A percentile compares a stretch with the other conserved stretches of the same genome.
phyloP scores from a whole-genome alignment of 163 green algal genomes.

The Chlamydomonas reinhardtii region DNA sequence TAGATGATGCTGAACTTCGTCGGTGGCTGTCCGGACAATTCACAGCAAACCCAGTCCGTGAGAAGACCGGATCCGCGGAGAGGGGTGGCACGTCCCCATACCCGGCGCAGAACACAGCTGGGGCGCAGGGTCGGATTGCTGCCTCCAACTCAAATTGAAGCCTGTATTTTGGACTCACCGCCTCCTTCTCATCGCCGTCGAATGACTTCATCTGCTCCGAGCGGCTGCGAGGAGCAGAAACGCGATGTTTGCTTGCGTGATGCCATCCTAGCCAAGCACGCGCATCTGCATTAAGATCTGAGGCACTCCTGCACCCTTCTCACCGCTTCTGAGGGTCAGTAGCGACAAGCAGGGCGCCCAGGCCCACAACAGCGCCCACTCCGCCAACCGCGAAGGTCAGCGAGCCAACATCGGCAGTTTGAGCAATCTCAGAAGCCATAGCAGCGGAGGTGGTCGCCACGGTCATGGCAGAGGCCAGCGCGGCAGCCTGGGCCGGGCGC shows the following conservation, averaged over 20 bases:
- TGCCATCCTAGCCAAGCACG: too few relatives aligned
- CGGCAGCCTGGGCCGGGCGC: too few relatives aligned
- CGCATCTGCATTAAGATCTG: too few relatives aligned
- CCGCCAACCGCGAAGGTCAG: constrained; percentile 77
- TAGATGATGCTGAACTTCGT: rapidly evolving
- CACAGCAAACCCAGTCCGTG: too few relatives aligned
- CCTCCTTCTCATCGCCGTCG: constrained; percentile 93
- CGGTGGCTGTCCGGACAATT: too few relatives aligned
- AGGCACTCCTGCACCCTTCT: too few relatives aligned
- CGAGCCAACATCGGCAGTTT: constrained; percentile 26
- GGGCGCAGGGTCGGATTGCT: too few relatives aligned
- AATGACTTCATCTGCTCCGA: constrained; percentile 78
- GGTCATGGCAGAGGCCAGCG: neutral
- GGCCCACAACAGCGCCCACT: constrained; percentile 80
- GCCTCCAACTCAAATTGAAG: too few relatives aligned
- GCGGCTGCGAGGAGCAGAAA: constrained; percentile 67
- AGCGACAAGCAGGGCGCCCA: constrained; percentile 80
- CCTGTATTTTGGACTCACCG: constrained; percentile 68
- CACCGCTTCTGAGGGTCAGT: constrained; percentile 89
- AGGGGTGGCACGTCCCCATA: too few relatives aligned
- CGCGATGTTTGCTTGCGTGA: neutral
- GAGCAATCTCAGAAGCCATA: constrained; percentile 44
- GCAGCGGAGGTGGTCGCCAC: neutral
- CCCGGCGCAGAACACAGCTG: too few relatives aligned
- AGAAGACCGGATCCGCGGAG: too few relatives aligned